Percentiles rank a stretch among this genome's conserved stretches.
phyloP scores from a whole-genome alignment of 2,329 filamentous ascomycete genomes.

The Aspergillus novofumigatus region DNA sequence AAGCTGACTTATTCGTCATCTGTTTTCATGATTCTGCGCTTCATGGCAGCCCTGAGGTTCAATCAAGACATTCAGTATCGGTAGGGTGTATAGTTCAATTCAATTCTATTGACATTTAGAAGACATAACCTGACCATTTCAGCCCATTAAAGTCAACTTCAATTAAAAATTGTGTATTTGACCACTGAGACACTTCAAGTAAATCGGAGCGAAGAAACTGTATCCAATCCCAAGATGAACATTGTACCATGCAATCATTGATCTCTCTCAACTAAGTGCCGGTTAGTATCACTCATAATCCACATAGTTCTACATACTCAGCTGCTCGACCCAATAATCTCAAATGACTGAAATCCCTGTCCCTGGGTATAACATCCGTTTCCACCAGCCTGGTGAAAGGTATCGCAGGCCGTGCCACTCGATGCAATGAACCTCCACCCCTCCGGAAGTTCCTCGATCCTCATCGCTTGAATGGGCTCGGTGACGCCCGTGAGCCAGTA shows the following conservation, averaged over 20 bases:
- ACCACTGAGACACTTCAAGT: too few relatives aligned
- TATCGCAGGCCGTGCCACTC: not conserved
- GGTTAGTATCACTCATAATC: not conserved
- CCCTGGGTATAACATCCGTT: not conserved
- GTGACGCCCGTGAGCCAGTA: not conserved
- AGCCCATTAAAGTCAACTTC: not conserved
- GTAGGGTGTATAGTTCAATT: not conserved
- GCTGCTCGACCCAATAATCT: not conserved
- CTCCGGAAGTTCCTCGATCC: not conserved
- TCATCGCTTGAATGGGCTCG: not conserved
- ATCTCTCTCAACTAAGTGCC: not conserved
- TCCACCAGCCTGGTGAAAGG: not conserved
- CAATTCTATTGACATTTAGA: not conserved
- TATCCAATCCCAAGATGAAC: not conserved
- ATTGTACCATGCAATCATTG: too few relatives aligned
- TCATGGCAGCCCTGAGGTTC: not conserved
- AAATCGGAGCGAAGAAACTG: not conserved
- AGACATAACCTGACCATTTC: not conserved
- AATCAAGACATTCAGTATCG: not conserved
- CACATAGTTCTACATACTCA: not conserved
- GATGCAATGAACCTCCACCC: not conserved
- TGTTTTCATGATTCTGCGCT: too few relatives aligned
- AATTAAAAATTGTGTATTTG: not conserved
- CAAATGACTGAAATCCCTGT: constrained; percentile 1
- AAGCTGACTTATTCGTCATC: too few relatives aligned